Evolutionary conservation across 2,329 filamentous ascomycete species (phyloP).

Genomic region (Trichoderma koningiopsis): DNA sequence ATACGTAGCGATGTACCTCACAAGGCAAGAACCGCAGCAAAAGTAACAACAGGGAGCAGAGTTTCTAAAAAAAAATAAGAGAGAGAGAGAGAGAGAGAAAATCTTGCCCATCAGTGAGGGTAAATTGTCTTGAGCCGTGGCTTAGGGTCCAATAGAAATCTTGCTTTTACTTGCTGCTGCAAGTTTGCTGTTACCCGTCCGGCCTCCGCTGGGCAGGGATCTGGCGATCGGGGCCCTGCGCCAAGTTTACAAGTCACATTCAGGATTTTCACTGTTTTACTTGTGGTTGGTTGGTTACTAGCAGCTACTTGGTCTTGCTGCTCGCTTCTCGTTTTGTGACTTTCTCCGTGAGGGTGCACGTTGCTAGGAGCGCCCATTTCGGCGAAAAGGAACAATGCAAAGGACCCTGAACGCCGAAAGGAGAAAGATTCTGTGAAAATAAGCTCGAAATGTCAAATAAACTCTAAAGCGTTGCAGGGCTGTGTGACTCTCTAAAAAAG

Average conservation of each 20-base stretch:
- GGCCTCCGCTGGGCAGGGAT: slow-evolving; percentile 11
- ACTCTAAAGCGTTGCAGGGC: background rate
- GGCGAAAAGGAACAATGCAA: background rate
- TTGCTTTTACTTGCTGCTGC: background rate
- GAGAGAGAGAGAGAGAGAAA: background rate
- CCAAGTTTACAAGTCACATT: slow-evolving; percentile 11
- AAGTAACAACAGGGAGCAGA: background rate
- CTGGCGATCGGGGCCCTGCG: slow-evolving; percentile 12
- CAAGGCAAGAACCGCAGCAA: background rate
- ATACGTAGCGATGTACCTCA: background rate
- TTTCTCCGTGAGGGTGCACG: background rate
- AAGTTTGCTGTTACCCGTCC: background rate
- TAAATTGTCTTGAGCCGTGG: slow-evolving; percentile 18
- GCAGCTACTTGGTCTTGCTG: too few relatives aligned
- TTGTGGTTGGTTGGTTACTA: background rate
- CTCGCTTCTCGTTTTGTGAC: background rate
- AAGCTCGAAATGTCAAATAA: background rate
- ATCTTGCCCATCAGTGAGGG: slow-evolving; percentile 25
- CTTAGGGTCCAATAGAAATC: slow-evolving; percentile 11
- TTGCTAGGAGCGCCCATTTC: background rate
- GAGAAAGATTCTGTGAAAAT: background rate
- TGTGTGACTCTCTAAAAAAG: background rate
- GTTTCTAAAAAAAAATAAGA: background rate
- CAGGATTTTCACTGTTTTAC: background rate
- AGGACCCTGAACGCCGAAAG: background rate